Conservation (phyloP, 2,329 filamentous ascomycete species). For the Colletotrichum lini region DNA sequence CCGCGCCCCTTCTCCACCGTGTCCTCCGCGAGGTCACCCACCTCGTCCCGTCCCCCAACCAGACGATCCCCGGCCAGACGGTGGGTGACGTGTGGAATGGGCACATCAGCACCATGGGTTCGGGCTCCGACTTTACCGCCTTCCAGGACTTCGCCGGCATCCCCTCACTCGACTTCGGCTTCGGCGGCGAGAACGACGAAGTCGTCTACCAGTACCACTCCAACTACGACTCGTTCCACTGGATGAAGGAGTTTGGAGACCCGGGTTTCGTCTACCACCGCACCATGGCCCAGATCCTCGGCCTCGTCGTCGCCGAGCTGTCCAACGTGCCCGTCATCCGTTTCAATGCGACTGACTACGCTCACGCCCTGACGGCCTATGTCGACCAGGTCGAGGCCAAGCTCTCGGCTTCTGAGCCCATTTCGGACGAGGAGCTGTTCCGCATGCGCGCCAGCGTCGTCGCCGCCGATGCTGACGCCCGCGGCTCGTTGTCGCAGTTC, state of each 20-base stretch:
- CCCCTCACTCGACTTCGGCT: constrained; percentile 75
- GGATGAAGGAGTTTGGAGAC: constrained; percentile 89
- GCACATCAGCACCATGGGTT: constrained; percentile 75
- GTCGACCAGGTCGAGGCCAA: constrained; percentile 66
- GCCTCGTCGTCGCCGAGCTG: constrained; percentile 73
- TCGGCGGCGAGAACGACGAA: constrained; percentile 59
- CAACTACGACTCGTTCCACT: constrained; percentile 92
- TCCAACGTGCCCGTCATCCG: constrained; percentile 73
- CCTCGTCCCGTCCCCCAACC: constrained; percentile 79
- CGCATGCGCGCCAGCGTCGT: constrained; percentile 42
- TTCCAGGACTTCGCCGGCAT: constrained; percentile 82
- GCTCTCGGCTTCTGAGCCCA: constrained; percentile 53
- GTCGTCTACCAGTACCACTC: constrained; percentile 87
- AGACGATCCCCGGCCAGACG: constrained; percentile 79
- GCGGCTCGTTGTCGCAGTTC: constrained; percentile 57
- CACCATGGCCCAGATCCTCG: constrained; percentile 76
- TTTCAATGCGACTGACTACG: constrained; percentile 77
- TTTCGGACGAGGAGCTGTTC: constrained; percentile 49
- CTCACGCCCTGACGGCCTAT: constrained; percentile 67
- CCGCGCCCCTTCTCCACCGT: constrained; percentile 83
- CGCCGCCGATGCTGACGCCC: constrained; percentile 39
- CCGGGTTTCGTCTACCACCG: constrained; percentile 76
- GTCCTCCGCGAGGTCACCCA: constrained; percentile 77
- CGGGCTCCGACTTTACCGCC: constrained; percentile 81
- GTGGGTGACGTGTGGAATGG: constrained; percentile 79